These are phyloP conservation scores for Gillenia trifoliata DNA, from an alignment of 306 rosid species.

Conservation along the genomic window DNA sequence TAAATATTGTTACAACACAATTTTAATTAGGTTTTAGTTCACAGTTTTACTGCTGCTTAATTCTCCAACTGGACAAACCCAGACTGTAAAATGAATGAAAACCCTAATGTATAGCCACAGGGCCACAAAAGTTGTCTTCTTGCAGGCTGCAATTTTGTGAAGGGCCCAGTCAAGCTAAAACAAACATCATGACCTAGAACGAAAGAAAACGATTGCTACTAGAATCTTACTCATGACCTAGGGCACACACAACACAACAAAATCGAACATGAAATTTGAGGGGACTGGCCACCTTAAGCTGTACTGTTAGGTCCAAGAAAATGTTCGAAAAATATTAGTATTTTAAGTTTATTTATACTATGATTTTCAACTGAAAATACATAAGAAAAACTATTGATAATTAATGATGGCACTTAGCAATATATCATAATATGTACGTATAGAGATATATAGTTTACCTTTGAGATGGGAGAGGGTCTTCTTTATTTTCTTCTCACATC, in stretches of 20 bases:
- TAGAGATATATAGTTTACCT: slow-evolving; percentile 32
- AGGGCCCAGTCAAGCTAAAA: too few species aligned
- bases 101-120: not conserved
- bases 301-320: not conserved
- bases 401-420: not conserved
- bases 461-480: slow-evolving; percentile 63
- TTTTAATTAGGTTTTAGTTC: not conserved
- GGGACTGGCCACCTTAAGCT: not conserved
- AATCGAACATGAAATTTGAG: not conserved
- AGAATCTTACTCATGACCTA: not conserved
- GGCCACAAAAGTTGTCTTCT: not conserved
- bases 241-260: not conserved
- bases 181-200: not conserved
- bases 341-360: too few species aligned
- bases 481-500: slow-evolving; percentile 77
- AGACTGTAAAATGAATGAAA: not conserved
- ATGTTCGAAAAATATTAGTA: too few species aligned
- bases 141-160: not conserved
- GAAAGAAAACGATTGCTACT: not conserved
- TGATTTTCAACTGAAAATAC: too few species aligned
- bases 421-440: not conserved
- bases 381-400: too few species aligned
- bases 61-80: not conserved
- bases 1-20: not conserved
- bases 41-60: not conserved